Evolutionary conservation across 2,329 filamentous ascomycete species (phyloP).

Genomic region (Nigrospora sphaerica): DNA sequence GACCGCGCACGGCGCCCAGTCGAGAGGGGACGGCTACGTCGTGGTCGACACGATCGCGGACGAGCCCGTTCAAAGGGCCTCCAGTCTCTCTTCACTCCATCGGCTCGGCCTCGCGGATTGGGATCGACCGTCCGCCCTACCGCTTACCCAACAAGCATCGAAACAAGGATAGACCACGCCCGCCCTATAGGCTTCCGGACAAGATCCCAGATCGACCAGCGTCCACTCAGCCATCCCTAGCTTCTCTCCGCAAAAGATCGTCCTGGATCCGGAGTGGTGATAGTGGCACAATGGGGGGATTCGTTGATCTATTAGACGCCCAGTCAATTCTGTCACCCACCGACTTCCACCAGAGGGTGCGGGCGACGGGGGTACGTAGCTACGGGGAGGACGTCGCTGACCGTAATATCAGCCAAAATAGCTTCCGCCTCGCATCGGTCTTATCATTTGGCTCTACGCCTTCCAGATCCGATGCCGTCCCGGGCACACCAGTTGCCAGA

Average conservation of each 20-base stretch:
- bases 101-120: too few relatives aligned
- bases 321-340: constrained; percentile 42
- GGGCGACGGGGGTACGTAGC: constrained; percentile 42
- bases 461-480: constrained; percentile 7
- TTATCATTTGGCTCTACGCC: constrained; percentile 4
- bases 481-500: constrained; percentile 2
- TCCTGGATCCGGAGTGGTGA: constrained; percentile 24
- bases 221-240: constrained; percentile 12
- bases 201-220: constrained; percentile 9
- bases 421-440: constrained; percentile 21
- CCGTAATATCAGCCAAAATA: constrained; percentile 42
- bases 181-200: constrained; percentile 17
- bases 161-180: constrained; percentile 6
- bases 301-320: constrained; percentile 52
- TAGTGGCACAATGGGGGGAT: constrained; percentile 16
- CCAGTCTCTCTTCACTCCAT: background rate
- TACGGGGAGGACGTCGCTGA: constrained; percentile 62
- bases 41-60: constrained; percentile 4
- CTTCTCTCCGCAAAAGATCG: constrained; percentile 17
- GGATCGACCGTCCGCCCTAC: constrained; percentile 1
- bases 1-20: constrained; percentile 28
- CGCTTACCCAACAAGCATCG: constrained; percentile 1
- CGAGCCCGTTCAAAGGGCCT: constrained; percentile 4
- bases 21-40: background rate
- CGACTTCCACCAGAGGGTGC: constrained; percentile 40